Evolutionary conservation across 169 alveolate genomes (phyloP).

Genomic region (Perkinsus chesapeaki): DNA sequence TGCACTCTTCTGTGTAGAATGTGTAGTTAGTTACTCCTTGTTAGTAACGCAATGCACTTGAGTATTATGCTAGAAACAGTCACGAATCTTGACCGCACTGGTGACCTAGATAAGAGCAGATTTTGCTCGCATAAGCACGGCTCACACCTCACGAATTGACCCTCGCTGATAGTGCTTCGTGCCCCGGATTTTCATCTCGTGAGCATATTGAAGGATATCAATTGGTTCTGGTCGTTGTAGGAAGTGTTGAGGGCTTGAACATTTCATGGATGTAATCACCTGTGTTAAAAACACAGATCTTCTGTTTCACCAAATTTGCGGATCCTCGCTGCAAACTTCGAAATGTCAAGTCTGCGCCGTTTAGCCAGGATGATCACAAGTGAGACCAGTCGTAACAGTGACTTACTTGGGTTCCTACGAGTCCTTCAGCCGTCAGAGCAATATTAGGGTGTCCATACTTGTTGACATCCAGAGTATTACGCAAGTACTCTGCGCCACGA

Average conservation of each 20-base stretch:
- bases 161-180: neutral
- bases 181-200: neutral
- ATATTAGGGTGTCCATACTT: neutral
- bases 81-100: too few relatives aligned
- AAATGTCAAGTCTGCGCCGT: neutral
- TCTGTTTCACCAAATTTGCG: neutral
- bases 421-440: neutral
- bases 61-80: too few relatives aligned
- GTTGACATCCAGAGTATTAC: neutral
- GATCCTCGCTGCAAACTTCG: neutral
- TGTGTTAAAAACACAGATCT: neutral
- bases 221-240: neutral
- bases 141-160: neutral
- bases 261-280: neutral
- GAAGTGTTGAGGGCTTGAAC: neutral
- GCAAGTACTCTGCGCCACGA: neutral
- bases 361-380: neutral
- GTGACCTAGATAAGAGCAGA: too few relatives aligned
- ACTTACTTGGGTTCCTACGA: neutral
- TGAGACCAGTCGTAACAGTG: neutral
- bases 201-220: neutral
- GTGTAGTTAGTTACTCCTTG: too few relatives aligned
- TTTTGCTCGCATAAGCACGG: too few relatives aligned
- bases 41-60: too few relatives aligned
- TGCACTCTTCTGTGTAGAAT: too few relatives aligned